These are phyloP conservation scores for Paratinospora sagittata DNA, from an alignment of 164 flowering plant species.

Conservation along the genomic window DNA sequence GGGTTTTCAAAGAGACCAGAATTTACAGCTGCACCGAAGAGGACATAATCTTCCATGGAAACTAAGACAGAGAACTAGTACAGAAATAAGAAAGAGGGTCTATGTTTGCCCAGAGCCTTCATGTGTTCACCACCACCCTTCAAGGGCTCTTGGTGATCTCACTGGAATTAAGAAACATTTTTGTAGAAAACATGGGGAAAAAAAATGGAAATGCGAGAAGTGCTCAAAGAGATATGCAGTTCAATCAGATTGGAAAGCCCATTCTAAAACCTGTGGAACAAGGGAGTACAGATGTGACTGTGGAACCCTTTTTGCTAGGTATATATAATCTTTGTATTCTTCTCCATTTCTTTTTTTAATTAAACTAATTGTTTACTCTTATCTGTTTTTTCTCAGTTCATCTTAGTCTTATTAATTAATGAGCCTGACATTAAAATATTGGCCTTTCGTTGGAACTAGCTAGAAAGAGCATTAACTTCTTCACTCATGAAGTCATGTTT, in stretches of 20 bases:
- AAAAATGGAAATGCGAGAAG: slow-evolving; percentile 85
- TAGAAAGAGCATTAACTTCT: background rate
- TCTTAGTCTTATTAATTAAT: background rate
- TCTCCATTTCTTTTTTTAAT: background rate
- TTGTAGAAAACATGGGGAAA: slow-evolving; percentile 86
- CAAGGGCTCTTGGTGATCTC: slow-evolving; percentile 91
- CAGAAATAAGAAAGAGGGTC: slow-evolving; percentile 55
- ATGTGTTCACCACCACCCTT: slow-evolving; percentile 77
- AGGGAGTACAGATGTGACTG: slow-evolving; percentile 91
- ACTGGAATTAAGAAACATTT: slow-evolving; percentile 92
- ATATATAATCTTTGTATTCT: slow-evolving; percentile 1
- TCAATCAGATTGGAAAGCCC: slow-evolving; percentile 96
- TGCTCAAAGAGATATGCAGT: slow-evolving; percentile 89
- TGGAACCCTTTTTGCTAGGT: slow-evolving; percentile 93
- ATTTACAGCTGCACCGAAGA: slow-evolving; percentile 86
- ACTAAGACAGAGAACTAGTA: slow-evolving; percentile 64
- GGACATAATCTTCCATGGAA: slow-evolving; percentile 98
- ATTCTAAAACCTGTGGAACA: slow-evolving; percentile 81
- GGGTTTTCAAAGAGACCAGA: slow-evolving; percentile 94
- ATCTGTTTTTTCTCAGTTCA: background rate
- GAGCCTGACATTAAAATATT: background rate
- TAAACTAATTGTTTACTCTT: background rate
- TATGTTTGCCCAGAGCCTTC: slow-evolving; percentile 79
- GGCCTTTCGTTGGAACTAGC: background rate
- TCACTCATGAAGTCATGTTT: background rate